Evolutionary conservation across 371 early-diverging fungal genomes (phyloP).

Genomic region (Batkoa obscura): DNA sequence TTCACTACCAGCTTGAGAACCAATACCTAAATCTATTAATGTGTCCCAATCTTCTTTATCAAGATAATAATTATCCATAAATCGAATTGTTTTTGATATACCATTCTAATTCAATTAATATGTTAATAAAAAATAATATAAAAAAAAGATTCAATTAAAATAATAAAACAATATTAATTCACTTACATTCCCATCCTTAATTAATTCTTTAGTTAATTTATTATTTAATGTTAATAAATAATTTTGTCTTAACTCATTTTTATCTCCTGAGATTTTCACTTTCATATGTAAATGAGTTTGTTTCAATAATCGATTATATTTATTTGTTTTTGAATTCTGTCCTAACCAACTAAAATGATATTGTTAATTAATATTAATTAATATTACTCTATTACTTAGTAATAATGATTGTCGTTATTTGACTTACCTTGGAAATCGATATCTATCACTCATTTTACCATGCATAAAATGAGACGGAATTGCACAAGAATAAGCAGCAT

Average conservation of each 20-base stretch:
- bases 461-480: conserved; percentile 64
- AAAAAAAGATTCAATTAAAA: conserved; percentile 6
- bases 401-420: too few species aligned
- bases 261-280: conserved; percentile 56
- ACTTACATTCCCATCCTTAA: conserved; percentile 23
- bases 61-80: conserved; percentile 81
- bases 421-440: conserved; percentile 13
- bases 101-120: conserved; percentile 31
- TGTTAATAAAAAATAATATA: too few species aligned
- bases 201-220: conserved; percentile 38
- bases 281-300: conserved; percentile 76
- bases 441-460: conserved; percentile 22
- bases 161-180: conserved; percentile 7
- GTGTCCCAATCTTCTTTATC: conserved; percentile 75
- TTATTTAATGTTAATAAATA: conserved; percentile 62
- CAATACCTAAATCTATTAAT: conserved; percentile 53
- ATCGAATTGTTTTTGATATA: conserved; percentile 45
- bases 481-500: conserved; percentile 78
- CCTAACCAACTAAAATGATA: conserved; percentile 62
- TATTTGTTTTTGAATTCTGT: conserved; percentile 67
- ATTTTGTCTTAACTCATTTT: conserved; percentile 58
- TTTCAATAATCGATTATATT: conserved; percentile 45
- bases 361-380: background rate
- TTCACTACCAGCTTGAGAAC: conserved; percentile 18
- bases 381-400: too few species aligned